Evolutionary conservation across 2,329 filamentous ascomycete species (phyloP).

Genomic region (Aciculosporium take): DNA sequence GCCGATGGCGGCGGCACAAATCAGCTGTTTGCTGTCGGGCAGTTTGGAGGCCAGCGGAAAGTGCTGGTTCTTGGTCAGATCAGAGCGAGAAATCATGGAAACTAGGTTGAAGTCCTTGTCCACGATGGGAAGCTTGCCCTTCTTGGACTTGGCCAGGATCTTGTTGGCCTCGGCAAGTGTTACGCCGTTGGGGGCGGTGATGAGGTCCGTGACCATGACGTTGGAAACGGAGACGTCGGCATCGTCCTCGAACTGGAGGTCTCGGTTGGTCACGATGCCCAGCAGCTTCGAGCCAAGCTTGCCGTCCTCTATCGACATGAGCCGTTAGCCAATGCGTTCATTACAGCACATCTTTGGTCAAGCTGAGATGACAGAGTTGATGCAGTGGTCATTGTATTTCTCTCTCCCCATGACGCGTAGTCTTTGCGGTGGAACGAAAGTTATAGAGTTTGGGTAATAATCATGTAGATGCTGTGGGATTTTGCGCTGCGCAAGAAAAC

Average conservation of each 20-base stretch:
- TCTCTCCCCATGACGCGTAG: slow-evolving; percentile 66
- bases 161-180: slow-evolving; percentile 79
- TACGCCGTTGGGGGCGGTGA: slow-evolving; percentile 75
- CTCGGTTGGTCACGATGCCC: slow-evolving; percentile 93
- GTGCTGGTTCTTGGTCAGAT: slow-evolving; percentile 96
- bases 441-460: slow-evolving; percentile 70
- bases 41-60: slow-evolving; percentile 95
- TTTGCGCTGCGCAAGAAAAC: not conserved
- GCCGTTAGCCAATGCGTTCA: slow-evolving; percentile 2
- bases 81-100: slow-evolving; percentile 84
- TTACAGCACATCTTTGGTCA: not conserved
- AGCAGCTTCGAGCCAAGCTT: slow-evolving; percentile 90
- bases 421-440: slow-evolving; percentile 99
- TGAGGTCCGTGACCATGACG: slow-evolving; percentile 91
- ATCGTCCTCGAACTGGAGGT: slow-evolving; percentile 90
- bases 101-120: slow-evolving; percentile 73
- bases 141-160: slow-evolving; percentile 89
- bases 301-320: slow-evolving; percentile 56
- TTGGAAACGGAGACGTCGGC: slow-evolving; percentile 57
- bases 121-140: slow-evolving; percentile 92
- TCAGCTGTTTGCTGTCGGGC: slow-evolving; percentile 91
- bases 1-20: slow-evolving; percentile 88
- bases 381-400: slow-evolving; percentile 20
- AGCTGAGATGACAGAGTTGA: slow-evolving; percentile 4
- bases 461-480: slow-evolving; percentile 39